These are phyloP conservation scores for Penicillium egyptiacum DNA, from an alignment of 495 filamentous ascomycete genomes.

Conservation along the genomic window DNA sequence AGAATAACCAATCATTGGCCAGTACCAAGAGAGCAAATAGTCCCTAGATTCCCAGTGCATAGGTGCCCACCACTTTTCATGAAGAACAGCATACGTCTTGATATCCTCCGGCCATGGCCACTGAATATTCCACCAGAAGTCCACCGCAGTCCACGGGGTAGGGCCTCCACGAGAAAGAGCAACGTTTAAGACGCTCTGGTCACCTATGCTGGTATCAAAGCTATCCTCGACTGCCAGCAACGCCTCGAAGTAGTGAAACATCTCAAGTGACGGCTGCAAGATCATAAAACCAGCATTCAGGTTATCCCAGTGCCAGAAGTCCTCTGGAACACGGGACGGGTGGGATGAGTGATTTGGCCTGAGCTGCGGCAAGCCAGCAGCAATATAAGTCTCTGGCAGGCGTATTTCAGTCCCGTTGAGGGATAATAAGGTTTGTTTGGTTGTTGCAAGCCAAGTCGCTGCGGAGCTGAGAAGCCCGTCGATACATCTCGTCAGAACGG, in stretches of 20 bases:
- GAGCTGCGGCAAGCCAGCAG: neutral
- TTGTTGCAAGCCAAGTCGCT: slow-evolving; percentile 3
- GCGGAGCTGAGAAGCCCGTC: slow-evolving; percentile 42
- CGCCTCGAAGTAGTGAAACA: slow-evolving; percentile 41
- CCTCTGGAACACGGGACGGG: slow-evolving; percentile 23
- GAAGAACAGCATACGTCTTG: neutral
- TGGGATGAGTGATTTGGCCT: neutral
- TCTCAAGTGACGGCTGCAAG: slow-evolving; percentile 26
- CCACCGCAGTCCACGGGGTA: slow-evolving; percentile 39
- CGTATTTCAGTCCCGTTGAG: neutral
- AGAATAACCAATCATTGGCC: neutral
- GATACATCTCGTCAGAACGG: slow-evolving; percentile 32
- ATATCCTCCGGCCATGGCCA: neutral
- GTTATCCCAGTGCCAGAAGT: slow-evolving; percentile 28
- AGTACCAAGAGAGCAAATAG: neutral
- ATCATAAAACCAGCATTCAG: slow-evolving; percentile 46
- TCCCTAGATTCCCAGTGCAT: neutral
- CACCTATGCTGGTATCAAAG: slow-evolving; percentile 34
- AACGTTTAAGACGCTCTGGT: slow-evolving; percentile 49
- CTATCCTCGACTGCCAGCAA: slow-evolving; percentile 25
- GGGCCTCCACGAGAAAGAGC: slow-evolving; percentile 41
- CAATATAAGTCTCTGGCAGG: slow-evolving; percentile 1
- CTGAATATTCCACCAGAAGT: neutral
- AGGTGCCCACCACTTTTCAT: slow-evolving; percentile 4
- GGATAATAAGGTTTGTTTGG: neutral